Percentiles rank a stretch among this genome's conserved stretches.
Conservation (phyloP, 257 asterid species). For the Capsicum pubescens region DNA sequence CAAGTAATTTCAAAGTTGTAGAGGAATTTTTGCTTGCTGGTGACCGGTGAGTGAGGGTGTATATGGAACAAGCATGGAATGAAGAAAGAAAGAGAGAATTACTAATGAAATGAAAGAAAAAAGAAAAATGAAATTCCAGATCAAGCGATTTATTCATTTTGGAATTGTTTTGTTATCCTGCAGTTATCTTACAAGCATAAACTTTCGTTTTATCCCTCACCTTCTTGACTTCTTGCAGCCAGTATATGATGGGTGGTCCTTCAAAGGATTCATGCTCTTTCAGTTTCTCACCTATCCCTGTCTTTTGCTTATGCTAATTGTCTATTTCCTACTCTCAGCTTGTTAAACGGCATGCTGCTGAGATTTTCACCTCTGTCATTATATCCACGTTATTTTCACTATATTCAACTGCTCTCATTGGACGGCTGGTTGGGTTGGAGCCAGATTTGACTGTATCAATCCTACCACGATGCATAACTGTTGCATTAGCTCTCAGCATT, state of each 20-base stretch:
- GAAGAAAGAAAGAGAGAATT: background rate
- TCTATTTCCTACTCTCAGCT: slow-evolving; percentile 49
- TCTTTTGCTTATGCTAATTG: background rate
- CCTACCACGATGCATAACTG: slow-evolving; percentile 99
- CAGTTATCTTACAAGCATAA: background rate
- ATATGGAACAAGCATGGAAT: background rate
- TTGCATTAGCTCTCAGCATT: slow-evolving; percentile 97
- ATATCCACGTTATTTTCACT: slow-evolving; percentile 78
- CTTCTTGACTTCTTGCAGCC: background rate
- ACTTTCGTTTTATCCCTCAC: background rate
- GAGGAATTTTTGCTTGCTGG: background rate
- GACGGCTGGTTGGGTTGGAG: slow-evolving; percentile 81
- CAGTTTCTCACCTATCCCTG: background rate
- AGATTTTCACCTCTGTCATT: slow-evolving; percentile 87
- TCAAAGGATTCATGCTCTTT: slow-evolving; percentile 20
- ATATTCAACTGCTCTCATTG: slow-evolving; percentile 87
- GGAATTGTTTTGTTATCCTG: background rate
- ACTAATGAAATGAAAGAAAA: background rate
- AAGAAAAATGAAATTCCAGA: background rate
- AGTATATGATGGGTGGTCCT: slow-evolving; percentile 11
- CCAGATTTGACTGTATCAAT: slow-evolving; percentile 73
- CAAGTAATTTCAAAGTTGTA: background rate
- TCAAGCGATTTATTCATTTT: background rate
- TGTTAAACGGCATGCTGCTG: slow-evolving; percentile 98
- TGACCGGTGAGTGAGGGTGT: background rate